These are phyloP conservation scores for Scytalidium lignicola DNA, from an alignment of 2,329 filamentous ascomycete species.

Conservation along the genomic window DNA sequence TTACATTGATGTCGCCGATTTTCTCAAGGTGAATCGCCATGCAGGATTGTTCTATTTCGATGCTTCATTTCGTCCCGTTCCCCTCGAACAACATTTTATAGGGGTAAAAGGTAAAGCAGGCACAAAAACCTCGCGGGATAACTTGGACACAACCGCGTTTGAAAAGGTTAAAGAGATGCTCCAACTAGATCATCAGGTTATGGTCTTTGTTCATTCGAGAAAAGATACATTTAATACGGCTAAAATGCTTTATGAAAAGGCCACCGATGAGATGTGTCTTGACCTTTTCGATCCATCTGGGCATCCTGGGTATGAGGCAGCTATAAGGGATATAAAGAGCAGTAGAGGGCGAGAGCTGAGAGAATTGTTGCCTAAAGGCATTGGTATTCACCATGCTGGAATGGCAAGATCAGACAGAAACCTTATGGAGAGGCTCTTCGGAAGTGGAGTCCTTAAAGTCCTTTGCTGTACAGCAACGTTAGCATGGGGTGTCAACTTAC, in stretches of 20 bases:
- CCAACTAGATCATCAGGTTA: conserved; percentile 86
- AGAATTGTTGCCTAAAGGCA: conserved; percentile 82
- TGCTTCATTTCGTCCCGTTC: conserved; percentile 89
- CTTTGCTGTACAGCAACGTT: conserved; percentile 97
- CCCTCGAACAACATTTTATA: conserved; percentile 94
- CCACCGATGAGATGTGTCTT: conserved; percentile 69
- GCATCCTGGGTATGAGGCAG: conserved; percentile 76
- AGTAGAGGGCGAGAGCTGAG: conserved; percentile 83
- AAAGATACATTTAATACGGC: conserved; percentile 91
- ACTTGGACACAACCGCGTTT: conserved; percentile 80
- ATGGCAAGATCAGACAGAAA: conserved; percentile 95
- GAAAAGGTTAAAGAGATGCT: conserved; percentile 96
- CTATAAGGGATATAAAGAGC: conserved; percentile 76
- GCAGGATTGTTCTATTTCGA: conserved; percentile 97
- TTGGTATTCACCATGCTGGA: conserved; percentile 94
- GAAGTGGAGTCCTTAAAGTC: conserved; percentile 88
- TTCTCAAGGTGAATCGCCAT: conserved; percentile 90
- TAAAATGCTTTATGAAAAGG: conserved; percentile 79
- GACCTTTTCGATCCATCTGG: conserved; percentile 78
- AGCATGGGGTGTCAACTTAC: conserved; percentile 98
- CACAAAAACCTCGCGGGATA: conserved; percentile 76
- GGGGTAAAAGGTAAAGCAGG: conserved; percentile 90
- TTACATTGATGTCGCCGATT: conserved; percentile 94
- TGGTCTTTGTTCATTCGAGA: conserved; percentile 98
- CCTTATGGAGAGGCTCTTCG: conserved; percentile 88